These are phyloP conservation scores for Parmelia sp. DNA, from an alignment of 495 filamentous ascomycete species.

Conservation along the genomic window DNA sequence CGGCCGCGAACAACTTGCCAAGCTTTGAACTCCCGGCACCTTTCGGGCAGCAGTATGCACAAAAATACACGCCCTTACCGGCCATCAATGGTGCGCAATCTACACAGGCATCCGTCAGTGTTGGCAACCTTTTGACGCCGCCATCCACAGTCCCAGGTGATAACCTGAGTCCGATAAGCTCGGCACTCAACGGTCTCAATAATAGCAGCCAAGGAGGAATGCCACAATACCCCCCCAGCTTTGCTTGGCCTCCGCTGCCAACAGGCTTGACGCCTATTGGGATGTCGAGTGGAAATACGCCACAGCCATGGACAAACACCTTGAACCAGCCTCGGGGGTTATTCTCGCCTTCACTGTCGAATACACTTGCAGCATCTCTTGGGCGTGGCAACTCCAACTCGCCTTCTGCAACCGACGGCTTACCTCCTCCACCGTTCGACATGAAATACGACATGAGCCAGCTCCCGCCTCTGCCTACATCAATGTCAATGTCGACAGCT, in stretches of 20 bases:
- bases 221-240: constrained; percentile 40
- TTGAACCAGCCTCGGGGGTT: constrained; percentile 41
- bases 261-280: constrained; percentile 50
- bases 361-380: constrained; percentile 27
- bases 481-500: constrained; percentile 43
- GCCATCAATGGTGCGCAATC: constrained; percentile 41
- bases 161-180: constrained; percentile 52
- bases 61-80: constrained; percentile 42
- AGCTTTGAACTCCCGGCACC: constrained; percentile 58
- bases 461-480: constrained; percentile 52
- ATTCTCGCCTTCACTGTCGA: constrained; percentile 49
- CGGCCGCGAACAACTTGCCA: constrained; percentile 55
- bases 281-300: constrained; percentile 43
- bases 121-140: constrained; percentile 57
- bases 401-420: constrained; percentile 42
- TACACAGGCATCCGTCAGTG: constrained; percentile 42
- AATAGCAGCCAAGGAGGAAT: constrained; percentile 45
- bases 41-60: constrained; percentile 30
- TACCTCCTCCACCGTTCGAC: constrained; percentile 44
- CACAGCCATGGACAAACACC: constrained; percentile 39
- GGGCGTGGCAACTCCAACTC: constrained; percentile 45
- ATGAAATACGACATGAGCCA: constrained; percentile 49
- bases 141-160: constrained; percentile 59
- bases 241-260: constrained; percentile 43
- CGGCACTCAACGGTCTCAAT: constrained; percentile 47